phyloP scores from a whole-genome alignment of 495 filamentous ascomycete species.

The Podospora conica region DNA sequence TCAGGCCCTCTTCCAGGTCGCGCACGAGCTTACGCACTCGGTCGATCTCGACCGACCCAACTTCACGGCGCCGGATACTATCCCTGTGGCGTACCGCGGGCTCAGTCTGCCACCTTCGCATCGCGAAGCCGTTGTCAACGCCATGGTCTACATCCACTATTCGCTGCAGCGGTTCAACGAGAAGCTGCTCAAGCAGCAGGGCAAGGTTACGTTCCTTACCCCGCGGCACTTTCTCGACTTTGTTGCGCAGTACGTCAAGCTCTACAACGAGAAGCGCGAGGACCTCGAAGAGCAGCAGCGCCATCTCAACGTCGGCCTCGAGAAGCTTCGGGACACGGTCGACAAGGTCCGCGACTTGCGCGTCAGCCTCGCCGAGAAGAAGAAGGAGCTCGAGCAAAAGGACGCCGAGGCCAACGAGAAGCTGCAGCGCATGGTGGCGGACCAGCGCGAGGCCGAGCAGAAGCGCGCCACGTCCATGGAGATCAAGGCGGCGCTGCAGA shows the following conservation, averaged over 20 bases:
- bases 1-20: slow-evolving; percentile 97
- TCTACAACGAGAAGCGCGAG: slow-evolving; percentile 97
- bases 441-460: slow-evolving; percentile 93
- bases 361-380: slow-evolving; percentile 85
- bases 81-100: slow-evolving; percentile 85
- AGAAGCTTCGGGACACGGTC: slow-evolving; percentile 96
- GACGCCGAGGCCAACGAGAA: slow-evolving; percentile 96
- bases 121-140: slow-evolving; percentile 84
- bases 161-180: slow-evolving; percentile 85
- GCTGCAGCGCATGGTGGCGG: slow-evolving; percentile 90
- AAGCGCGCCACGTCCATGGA: slow-evolving; percentile 79
- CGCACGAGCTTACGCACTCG: slow-evolving; percentile 88
- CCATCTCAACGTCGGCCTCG: slow-evolving; percentile 93
- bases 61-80: slow-evolving; percentile 81
- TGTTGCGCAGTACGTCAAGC: slow-evolving; percentile 92
- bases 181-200: slow-evolving; percentile 86
- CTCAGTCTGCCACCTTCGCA: slow-evolving; percentile 80
- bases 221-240: slow-evolving; percentile 97
- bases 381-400: slow-evolving; percentile 85
- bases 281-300: slow-evolving; percentile 97
- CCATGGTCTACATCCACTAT: slow-evolving; percentile 98
- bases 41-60: slow-evolving; percentile 85
- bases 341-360: slow-evolving; percentile 94
- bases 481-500: slow-evolving; percentile 79
- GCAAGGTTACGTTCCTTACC: slow-evolving; percentile 83